Evolutionary conservation across 805 yeast genomes (phyloP).

Genomic region (Torulaspora quercuum): DNA sequence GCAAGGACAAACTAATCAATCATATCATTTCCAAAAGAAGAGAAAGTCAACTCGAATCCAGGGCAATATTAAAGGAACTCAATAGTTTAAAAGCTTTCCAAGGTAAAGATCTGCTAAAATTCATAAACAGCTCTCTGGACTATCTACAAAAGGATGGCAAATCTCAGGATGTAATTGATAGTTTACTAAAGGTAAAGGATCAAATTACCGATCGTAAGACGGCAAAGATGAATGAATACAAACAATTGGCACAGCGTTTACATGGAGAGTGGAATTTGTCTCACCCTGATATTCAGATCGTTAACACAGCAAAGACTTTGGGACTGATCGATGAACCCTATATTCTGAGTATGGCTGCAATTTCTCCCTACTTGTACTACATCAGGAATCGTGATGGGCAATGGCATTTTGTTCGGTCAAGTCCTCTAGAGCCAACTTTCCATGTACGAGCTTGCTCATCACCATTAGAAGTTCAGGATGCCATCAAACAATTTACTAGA

Average conservation of each 20-base stretch:
- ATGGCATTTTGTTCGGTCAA: constrained; percentile 25
- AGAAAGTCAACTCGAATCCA: constrained; percentile 22
- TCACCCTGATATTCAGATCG: constrained; percentile 28
- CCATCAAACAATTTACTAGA: constrained; percentile 26
- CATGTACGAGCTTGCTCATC: constrained; percentile 19
- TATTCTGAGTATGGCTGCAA: constrained; percentile 24
- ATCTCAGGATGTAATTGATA: constrained; percentile 10
- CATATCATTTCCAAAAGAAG: constrained; percentile 25
- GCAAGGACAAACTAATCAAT: constrained; percentile 29
- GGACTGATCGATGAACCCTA: constrained; percentile 31
- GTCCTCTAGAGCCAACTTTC: constrained; percentile 18
- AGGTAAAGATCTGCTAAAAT: constrained; percentile 31
- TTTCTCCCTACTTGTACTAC: constrained; percentile 33
- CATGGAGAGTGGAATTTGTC: constrained; percentile 32
- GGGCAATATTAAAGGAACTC: constrained; percentile 20
- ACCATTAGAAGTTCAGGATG: constrained; percentile 21
- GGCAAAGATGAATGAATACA: constrained; percentile 27
- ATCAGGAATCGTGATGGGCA: constrained; percentile 19
- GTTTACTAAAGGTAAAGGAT: constrained; percentile 17
- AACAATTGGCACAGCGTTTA: constrained; percentile 26
- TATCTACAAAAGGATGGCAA: constrained; percentile 21
- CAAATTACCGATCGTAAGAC: constrained; percentile 18
- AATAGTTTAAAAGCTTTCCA: constrained; percentile 31
- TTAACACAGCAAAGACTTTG: constrained; percentile 25
- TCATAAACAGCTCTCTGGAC: constrained; percentile 32